Evolutionary conservation across 1,284 basidiomycete genomes (phyloP).

Genomic region (Ceratobasidium theobromae): DNA sequence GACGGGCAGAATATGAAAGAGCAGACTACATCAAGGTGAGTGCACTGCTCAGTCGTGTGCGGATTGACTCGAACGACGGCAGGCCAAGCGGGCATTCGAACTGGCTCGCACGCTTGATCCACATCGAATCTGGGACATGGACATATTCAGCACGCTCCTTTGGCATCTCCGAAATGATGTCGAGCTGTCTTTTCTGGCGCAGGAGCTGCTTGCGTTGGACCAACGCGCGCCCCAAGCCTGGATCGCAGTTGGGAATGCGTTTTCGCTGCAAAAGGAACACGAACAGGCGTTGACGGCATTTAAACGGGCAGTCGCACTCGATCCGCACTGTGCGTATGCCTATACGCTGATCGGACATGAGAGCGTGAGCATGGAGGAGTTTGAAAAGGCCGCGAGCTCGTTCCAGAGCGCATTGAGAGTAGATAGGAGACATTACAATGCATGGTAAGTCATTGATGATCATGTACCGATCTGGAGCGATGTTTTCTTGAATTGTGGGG

Average conservation of each 20-base stretch:
- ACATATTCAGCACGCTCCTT: constrained; percentile 88
- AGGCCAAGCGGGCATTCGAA: constrained; percentile 85
- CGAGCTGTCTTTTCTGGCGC: constrained; percentile 84
- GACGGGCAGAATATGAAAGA: constrained; percentile 83
- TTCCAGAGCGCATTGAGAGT: constrained; percentile 86
- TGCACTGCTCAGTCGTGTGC: constrained; percentile 36
- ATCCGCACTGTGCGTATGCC: constrained; percentile 84
- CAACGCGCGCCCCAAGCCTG: constrained; percentile 83
- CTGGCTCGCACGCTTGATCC: constrained; percentile 78
- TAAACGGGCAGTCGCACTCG: constrained; percentile 80
- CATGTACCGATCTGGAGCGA: not conserved
- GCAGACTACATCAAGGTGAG: constrained; percentile 83
- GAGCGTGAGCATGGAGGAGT: constrained; percentile 84
- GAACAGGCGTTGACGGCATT: constrained; percentile 90
- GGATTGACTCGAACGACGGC: constrained; percentile 40
- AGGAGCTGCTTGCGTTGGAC: constrained; percentile 81
- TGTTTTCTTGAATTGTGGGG: not conserved
- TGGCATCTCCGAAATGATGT: constrained; percentile 87
- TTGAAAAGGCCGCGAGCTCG: constrained; percentile 83
- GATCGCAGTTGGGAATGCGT: constrained; percentile 93
- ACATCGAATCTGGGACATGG: constrained; percentile 86
- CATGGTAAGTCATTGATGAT: constrained; percentile 63
- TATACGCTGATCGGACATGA: constrained; percentile 94
- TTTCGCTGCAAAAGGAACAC: constrained; percentile 88
- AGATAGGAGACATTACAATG: constrained; percentile 90